Base-by-base conservation (phyloP, 2,329 filamentous ascomycete genomes). In the Ascocoryne sarcoides region DNA sequence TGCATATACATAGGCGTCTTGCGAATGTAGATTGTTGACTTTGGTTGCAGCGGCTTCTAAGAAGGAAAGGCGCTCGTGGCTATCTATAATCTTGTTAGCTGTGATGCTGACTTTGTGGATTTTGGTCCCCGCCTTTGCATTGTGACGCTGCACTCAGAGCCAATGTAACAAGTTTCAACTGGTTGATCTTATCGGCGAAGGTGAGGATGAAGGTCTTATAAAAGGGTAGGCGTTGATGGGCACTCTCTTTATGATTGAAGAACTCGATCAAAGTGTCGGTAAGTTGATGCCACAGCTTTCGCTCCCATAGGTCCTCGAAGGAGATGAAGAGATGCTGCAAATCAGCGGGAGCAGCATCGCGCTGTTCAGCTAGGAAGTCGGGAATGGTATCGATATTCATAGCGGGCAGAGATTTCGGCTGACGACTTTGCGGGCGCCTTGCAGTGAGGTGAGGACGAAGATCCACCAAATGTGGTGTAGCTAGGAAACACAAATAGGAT, bases 121-220 rank as follows among this genome's bases (percentile, higher is more conserved):
- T 19, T 12, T 19, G 18, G 10, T 28, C 39, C 60, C 5, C 63
- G 90, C 86, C 79, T 69, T 75, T 73, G 65, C 84, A 94, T 68
- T 94, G 82, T 57, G 82, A 79, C 39, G 88, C 87, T 33, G 92
- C 85, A 65, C 84, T 85, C 60, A 96, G 68, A 12, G 88, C 92
- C 52, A 98, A 70, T 51, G 85, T 82, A 52, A 98, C 92, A 53
- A 96, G 82, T 74, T 95, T 95, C 49, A 98, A 73, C 70, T 96
- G 90, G 68, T 96, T 98, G 73, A 98, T 95, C 74, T 93, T 95
- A 62, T 95, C 89, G 51, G 89, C 87, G 61, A 98, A 98, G 65
- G 84, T 92, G 63, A 90, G 77, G 64, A 98, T 84, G 70, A 98
- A 98, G 56, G 79, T 80, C 67, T 92, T 87, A 73, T 92, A 98